Conservation (phyloP, 1,284 basidiomycete genomes). For the Ustilago sp. region DNA sequence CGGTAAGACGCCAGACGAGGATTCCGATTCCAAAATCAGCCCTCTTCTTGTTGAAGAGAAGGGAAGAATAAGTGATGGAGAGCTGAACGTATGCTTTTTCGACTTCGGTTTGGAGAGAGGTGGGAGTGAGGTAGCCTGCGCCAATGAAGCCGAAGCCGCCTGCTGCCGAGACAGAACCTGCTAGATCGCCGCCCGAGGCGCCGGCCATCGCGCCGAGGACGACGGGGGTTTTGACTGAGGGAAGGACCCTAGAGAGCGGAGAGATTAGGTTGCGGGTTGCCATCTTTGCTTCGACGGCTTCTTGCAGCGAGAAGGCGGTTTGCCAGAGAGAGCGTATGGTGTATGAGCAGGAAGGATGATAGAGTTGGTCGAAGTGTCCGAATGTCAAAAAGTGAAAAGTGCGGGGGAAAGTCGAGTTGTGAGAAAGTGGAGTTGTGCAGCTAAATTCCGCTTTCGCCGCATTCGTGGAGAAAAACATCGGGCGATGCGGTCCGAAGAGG, state of each 20-base stretch:
- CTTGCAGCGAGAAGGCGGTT: not conserved
- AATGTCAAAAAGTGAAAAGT: not conserved
- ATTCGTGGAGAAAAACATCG: not conserved
- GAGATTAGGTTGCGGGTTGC: constrained; percentile 30
- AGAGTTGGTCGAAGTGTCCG: constrained; percentile 24
- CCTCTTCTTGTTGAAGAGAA: constrained; percentile 18
- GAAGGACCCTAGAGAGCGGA: constrained; percentile 25
- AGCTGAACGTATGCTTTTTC: constrained; percentile 35
- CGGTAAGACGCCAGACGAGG: constrained; percentile 61
- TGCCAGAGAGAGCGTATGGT: too few species aligned
- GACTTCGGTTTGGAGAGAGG: constrained; percentile 46
- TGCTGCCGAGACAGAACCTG: constrained; percentile 55
- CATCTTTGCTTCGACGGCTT: constrained; percentile 10
- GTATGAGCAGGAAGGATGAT: not conserved
- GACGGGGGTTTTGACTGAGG: constrained; percentile 51
- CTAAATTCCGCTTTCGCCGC: constrained; percentile 35
- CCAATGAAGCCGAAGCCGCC: constrained; percentile 68
- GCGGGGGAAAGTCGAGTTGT: constrained; percentile 16
- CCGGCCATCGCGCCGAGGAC: constrained; percentile 64
- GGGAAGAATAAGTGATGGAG: constrained; percentile 17
- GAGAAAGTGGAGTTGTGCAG: not conserved
- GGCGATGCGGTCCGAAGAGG: constrained; percentile 5
- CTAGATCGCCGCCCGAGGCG: constrained; percentile 61
- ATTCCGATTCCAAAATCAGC: constrained; percentile 63
- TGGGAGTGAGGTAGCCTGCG: constrained; percentile 57